phyloP scores from a whole-genome alignment of 768 basidiomycete species.

The Suillus luteus region DNA sequence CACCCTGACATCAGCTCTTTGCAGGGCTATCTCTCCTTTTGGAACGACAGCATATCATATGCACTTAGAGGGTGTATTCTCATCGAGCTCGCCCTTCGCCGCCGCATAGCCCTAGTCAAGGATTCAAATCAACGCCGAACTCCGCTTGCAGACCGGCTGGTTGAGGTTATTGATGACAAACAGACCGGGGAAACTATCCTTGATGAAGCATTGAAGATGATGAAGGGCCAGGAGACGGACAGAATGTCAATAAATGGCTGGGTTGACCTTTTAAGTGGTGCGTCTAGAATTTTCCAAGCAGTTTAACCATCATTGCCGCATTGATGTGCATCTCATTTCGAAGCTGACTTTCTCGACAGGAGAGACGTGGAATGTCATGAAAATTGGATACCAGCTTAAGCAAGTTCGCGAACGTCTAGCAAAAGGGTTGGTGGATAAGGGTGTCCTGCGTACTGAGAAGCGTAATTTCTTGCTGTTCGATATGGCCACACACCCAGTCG shows the following conservation, averaged over 20 bases:
- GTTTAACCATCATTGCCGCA: background rate
- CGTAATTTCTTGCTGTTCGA: constrained; percentile 98
- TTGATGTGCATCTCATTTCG: constrained; percentile 2
- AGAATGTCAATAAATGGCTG: constrained; percentile 79
- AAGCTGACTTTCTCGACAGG: constrained; percentile 48
- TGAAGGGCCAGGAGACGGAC: constrained; percentile 69
- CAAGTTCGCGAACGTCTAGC: constrained; percentile 97
- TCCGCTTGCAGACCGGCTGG: constrained; percentile 77
- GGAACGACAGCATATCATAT: constrained; percentile 99
- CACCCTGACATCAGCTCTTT: constrained; percentile 6
- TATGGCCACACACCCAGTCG: constrained; percentile 99
- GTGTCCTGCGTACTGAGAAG: constrained; percentile 97
- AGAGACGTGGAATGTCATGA: constrained; percentile 99
- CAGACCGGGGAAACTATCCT: constrained; percentile 96
- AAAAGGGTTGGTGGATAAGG: constrained; percentile 97
- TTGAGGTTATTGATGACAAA: constrained; percentile 90
- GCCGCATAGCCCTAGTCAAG: constrained; percentile 87
- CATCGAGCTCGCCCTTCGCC: constrained; percentile 93
- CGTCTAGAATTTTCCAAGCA: constrained; percentile 31
- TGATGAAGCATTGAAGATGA: constrained; percentile 95
- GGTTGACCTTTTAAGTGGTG: constrained; percentile 94
- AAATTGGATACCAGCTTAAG: constrained; percentile 98
- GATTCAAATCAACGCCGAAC: constrained; percentile 76
- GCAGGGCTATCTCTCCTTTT: constrained; percentile 94
- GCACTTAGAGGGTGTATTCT: constrained; percentile 98